phyloP scores from a whole-genome alignment of 331 rosid species.

The Dryas integrifolia region DNA sequence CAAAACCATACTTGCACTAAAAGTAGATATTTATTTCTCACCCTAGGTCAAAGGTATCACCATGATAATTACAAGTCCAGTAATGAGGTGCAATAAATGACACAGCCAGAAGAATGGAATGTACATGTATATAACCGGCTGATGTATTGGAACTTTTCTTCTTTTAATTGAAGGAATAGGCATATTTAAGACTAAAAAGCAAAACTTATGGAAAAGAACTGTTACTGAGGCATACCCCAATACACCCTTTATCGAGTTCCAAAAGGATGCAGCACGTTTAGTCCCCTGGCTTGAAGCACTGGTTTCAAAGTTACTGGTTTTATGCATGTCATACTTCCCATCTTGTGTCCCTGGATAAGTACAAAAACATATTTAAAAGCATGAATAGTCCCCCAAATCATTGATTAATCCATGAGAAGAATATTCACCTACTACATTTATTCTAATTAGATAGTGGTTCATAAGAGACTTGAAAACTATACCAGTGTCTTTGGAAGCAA shows the following conservation, averaged over 20 bases:
- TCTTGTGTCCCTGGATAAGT: constrained; percentile 39
- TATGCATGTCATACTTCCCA: constrained; percentile 32
- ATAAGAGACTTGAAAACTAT: constrained; percentile 20
- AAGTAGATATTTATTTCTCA: too few species aligned
- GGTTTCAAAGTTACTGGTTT: constrained; percentile 11
- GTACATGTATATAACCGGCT: not conserved
- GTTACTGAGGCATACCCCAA: constrained; percentile 50
- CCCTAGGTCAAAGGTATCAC: too few species aligned
- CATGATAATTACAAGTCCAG: too few species aligned
- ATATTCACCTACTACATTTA: not conserved
- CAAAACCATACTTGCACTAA: not conserved
- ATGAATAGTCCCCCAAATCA: not conserved
- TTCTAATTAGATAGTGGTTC: constrained; percentile 2
- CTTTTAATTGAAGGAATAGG: not conserved
- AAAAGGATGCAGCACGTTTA: constrained; percentile 37
- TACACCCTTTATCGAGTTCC: constrained; percentile 60
- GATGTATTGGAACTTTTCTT: not conserved
- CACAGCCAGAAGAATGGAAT: not conserved
- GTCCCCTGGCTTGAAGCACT: constrained; percentile 33
- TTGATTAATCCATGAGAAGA: constrained; percentile 17
- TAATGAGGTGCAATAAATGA: too few species aligned
- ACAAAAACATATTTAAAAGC: constrained; percentile 11
- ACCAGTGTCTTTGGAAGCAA: constrained; percentile 40
- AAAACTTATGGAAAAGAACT: not conserved
- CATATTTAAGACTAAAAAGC: not conserved